These are phyloP conservation scores for Cercospora sesami DNA, from an alignment of 2,329 filamentous ascomycete species.

Conservation along the genomic window DNA sequence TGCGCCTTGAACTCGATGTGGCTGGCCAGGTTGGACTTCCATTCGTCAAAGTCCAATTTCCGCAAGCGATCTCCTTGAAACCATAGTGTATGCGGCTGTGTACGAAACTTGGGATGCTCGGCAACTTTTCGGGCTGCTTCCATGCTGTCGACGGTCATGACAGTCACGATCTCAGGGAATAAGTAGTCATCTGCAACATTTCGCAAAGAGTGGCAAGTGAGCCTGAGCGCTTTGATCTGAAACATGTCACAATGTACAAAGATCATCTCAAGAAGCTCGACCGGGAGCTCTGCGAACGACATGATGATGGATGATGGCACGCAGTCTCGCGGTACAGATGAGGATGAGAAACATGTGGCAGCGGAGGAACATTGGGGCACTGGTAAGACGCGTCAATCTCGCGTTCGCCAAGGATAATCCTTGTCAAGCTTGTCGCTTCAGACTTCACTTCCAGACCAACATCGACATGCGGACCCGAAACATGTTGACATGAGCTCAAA, in stretches of 20 bases:
- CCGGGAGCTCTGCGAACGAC: background rate
- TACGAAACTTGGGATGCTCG: background rate
- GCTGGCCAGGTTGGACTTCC: background rate
- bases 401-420: background rate
- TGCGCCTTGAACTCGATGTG: background rate
- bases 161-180: slow-evolving; percentile 7
- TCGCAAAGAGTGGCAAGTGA: background rate
- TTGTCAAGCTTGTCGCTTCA: background rate
- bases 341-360: background rate
- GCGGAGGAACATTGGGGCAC: background rate
- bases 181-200: slow-evolving; percentile 4
- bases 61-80: slow-evolving; percentile 1
- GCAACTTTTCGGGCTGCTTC: background rate
- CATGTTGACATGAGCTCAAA: background rate
- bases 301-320: background rate
- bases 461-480: background rate
- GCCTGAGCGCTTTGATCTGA: slow-evolving; percentile 1
- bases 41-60: background rate
- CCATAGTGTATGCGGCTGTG: background rate
- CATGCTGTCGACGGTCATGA: slow-evolving; percentile 5
- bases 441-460: background rate
- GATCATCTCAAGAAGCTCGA: background rate
- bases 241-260: background rate
- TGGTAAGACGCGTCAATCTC: background rate
- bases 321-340: background rate